These are phyloP conservation scores for Solanum sejunctum DNA, from an alignment of 257 asterid species.

Conservation along the genomic window DNA sequence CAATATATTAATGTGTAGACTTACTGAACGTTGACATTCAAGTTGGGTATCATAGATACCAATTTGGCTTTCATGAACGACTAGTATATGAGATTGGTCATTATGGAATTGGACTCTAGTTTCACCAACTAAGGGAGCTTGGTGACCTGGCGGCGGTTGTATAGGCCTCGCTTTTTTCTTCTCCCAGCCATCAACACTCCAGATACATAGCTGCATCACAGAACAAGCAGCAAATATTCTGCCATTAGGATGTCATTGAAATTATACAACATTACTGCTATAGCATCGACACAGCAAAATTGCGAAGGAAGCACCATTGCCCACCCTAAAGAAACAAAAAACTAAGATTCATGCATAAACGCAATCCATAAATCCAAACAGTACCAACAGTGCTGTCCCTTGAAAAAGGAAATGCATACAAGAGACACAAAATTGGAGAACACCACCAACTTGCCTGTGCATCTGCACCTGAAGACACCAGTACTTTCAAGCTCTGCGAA, in stretches of 20 bases:
- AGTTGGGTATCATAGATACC: conserved; percentile 75
- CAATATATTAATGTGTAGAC: conserved; percentile 3
- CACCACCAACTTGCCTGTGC: conserved; percentile 49
- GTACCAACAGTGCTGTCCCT: background rate
- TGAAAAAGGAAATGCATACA: background rate
- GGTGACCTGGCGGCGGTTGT: conserved; percentile 65
- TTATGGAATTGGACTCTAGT: conserved; percentile 83
- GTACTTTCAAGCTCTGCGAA: conserved; percentile 67
- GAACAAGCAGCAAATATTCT: background rate
- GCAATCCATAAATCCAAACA: background rate
- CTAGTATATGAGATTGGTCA: conserved; percentile 73
- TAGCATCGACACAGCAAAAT: background rate
- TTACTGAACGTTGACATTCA: conserved; percentile 66
- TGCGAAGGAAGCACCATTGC: background rate
- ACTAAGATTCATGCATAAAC: background rate
- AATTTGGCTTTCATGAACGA: conserved; percentile 79
- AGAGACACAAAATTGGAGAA: background rate
- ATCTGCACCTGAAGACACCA: conserved; percentile 97
- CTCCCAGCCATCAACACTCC: conserved; percentile 95
- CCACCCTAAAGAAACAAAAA: background rate
- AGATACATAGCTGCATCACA: conserved; percentile 50
- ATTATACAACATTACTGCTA: background rate
- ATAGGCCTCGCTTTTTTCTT: conserved; percentile 67
- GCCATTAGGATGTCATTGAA: background rate
- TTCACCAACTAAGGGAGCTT: conserved; percentile 60